Percentiles rank a stretch among this genome's conserved stretches.
These are phyloP conservation scores for Cryptosporidium sp. DNA, from an alignment of 169 alveolate species.

Conservation along the genomic window DNA sequence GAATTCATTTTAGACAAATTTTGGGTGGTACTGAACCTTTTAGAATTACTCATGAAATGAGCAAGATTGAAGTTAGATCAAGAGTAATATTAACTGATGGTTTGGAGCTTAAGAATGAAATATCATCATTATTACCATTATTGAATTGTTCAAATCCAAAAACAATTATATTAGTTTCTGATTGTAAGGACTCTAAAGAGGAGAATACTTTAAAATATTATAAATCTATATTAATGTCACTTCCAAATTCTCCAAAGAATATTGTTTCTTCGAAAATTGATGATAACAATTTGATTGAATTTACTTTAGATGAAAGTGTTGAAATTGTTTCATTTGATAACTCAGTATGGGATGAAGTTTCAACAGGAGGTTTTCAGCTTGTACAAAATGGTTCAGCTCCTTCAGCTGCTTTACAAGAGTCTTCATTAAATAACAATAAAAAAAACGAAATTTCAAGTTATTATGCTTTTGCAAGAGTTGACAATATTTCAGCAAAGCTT, in stretches of 20 bases:
- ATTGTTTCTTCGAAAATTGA: slow-evolving; percentile 13
- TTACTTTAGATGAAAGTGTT: neutral
- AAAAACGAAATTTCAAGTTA: slow-evolving; percentile 38
- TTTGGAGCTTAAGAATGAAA: slow-evolving; percentile 21
- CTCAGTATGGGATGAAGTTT: slow-evolving; percentile 59
- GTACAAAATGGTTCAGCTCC: slow-evolving; percentile 44
- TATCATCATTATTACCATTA: slow-evolving; percentile 53
- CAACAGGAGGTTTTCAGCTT: slow-evolving; percentile 61
- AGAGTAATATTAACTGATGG: slow-evolving; percentile 19
- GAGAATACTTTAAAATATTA: slow-evolving; percentile 5
- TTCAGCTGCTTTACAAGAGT: slow-evolving; percentile 48
- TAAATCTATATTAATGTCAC: slow-evolving; percentile 49
- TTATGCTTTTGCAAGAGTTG: slow-evolving; percentile 28
- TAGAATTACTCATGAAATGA: slow-evolving; percentile 26
- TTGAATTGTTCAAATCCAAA: slow-evolving; percentile 31
- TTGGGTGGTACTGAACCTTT: slow-evolving; percentile 68
- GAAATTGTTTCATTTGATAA: slow-evolving; percentile 28
- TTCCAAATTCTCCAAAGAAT: slow-evolving; percentile 50
- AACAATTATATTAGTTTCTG: slow-evolving; percentile 28
- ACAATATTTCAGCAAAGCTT: slow-evolving; percentile 33
- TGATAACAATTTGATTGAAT: slow-evolving; percentile 6
- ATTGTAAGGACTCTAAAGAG: slow-evolving; percentile 5
- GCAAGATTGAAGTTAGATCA: slow-evolving; percentile 50
- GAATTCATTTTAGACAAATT: slow-evolving; percentile 55
- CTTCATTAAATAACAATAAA: neutral